Conservation (phyloP, 148 eudicot species). For the Vaccinium darrowii region DNA sequence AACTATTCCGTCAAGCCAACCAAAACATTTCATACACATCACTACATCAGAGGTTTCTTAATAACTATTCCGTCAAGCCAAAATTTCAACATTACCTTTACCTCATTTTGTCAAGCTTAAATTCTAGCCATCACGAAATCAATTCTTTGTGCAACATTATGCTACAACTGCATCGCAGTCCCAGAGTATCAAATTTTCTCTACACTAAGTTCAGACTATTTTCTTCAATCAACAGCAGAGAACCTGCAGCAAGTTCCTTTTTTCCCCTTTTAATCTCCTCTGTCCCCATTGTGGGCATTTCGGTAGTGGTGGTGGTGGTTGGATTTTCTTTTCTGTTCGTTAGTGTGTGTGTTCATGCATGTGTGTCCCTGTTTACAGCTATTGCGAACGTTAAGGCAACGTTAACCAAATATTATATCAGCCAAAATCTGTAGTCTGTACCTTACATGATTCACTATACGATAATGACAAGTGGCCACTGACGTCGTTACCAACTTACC, state of each 20-base stretch:
- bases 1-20: neutral
- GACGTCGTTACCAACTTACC: neutral
- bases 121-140: neutral
- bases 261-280: neutral
- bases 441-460: neutral
- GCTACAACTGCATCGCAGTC: neutral
- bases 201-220: neutral
- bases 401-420: neutral
- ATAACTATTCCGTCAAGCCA: neutral
- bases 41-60: neutral
- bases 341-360: neutral
- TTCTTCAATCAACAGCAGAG: neutral
- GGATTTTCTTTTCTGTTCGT: neutral
- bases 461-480: neutral
- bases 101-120: neutral
- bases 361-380: neutral
- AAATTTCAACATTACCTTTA: neutral
- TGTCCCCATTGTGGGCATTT: neutral
- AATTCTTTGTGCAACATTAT: neutral
- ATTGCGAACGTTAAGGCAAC: neutral
- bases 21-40: neutral
- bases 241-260: neutral
- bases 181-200: neutral
- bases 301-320: neutral
- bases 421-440: neutral